A percentile compares a stretch with the other conserved stretches of the same genome.
These are phyloP conservation scores for Cladosporium sp. DNA, from an alignment of 2,329 filamentous ascomycete species.

Conservation along the genomic window DNA sequence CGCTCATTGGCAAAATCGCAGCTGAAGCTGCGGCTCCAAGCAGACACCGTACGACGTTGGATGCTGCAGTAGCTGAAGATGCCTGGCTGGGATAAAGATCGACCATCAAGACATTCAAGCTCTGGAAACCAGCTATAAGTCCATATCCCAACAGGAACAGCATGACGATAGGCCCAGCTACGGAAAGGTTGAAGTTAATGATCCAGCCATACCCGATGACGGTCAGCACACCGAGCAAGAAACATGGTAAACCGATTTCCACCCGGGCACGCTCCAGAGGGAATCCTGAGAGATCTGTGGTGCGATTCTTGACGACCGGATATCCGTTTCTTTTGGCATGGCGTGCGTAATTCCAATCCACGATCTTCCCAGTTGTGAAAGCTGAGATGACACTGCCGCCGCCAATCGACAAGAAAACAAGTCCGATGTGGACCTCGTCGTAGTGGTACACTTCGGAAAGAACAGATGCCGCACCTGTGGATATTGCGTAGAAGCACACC, in stretches of 20 bases:
- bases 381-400: slow-evolving; percentile 43
- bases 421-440: slow-evolving; percentile 42
- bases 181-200: slow-evolving; percentile 34
- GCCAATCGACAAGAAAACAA: slow-evolving; percentile 47
- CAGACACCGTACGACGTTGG: slow-evolving; percentile 46
- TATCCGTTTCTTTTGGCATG: slow-evolving; percentile 37
- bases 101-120: slow-evolving; percentile 49
- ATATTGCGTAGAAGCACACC: slow-evolving; percentile 46
- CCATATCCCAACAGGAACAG: slow-evolving; percentile 36
- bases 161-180: slow-evolving; percentile 32
- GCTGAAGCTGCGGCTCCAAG: slow-evolving; percentile 46
- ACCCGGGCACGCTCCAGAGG: slow-evolving; percentile 47
- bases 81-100: slow-evolving; percentile 46
- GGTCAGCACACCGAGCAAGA: slow-evolving; percentile 34
- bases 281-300: slow-evolving; percentile 42
- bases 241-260: slow-evolving; percentile 42
- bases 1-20: slow-evolving; percentile 41
- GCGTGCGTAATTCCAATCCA: slow-evolving; percentile 47
- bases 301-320: slow-evolving; percentile 36
- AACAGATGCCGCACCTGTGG: slow-evolving; percentile 41
- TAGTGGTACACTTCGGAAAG: slow-evolving; percentile 42
- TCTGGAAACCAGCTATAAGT: slow-evolving; percentile 45
- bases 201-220: slow-evolving; percentile 47
- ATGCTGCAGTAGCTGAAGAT: slow-evolving; percentile 46
- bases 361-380: slow-evolving; percentile 41